Base-by-base conservation (phyloP, 495 filamentous ascomycete species). In the Gamarada debralockiae region DNA sequence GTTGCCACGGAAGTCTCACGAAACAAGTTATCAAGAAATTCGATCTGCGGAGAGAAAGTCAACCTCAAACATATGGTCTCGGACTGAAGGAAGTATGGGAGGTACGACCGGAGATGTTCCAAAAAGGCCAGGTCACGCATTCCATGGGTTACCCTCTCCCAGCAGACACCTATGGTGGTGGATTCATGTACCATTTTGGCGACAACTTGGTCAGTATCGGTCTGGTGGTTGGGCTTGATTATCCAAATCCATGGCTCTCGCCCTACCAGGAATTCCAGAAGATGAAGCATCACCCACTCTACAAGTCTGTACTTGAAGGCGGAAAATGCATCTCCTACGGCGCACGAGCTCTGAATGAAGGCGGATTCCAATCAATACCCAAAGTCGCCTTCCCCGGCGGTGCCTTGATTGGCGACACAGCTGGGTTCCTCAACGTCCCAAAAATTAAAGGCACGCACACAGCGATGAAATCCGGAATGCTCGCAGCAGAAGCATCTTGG, bases 381-480 rank as follows among this genome's bases (percentile, higher is more conserved):
- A 96, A 95, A 66, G 90, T 91, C 47, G 84, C 92, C 24, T 97
- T 99, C 72, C 93, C 93, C 21, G 93, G 93, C 38, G 93, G 93
- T 41, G 95, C 95, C 23, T 73, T 99, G 34, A 96, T 99, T 53
- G 93, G 93, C 25, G 95, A 97, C 65, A 91, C 92, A 15, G 93
- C 93, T 31, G 93, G 93, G 10, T 97, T 99, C 66, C 74, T 99
- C 64, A 99, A 99, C 66, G 88, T 99, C 21, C 93, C 93, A 34
- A 97, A 99, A 72, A 89, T 99, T 68, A 99, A 99, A 70, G 93
- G 93, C 57, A 96, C 92, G 5, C 93, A 99, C 69, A 96, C 93
- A 15, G 89, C 93, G 23, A 97, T 99, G 92, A 90, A 88, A 64
- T 91, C 86, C 3, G 93, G 93, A 53, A 99, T 97, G 89, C 75